These are phyloP conservation scores for Hypericum perforatum DNA, from an alignment of 345 rosid genomes.

Conservation along the genomic window DNA sequence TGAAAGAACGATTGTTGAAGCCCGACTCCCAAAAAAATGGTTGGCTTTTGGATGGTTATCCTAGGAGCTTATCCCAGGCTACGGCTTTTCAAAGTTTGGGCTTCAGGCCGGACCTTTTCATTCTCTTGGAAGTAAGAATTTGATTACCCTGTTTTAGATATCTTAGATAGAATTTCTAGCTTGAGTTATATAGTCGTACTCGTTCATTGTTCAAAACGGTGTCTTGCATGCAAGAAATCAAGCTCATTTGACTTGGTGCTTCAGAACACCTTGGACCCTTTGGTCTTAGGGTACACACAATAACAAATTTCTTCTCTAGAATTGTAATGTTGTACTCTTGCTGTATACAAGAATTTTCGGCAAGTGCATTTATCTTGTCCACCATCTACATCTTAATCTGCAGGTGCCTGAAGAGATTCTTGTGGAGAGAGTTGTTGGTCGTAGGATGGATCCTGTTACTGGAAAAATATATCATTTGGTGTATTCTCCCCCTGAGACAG, in stretches of 20 bases:
- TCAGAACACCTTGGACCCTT: too few species aligned
- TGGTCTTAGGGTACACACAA: too few species aligned
- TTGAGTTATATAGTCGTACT: too few species aligned
- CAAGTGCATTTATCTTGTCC: not conserved
- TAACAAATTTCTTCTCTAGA: too few species aligned
- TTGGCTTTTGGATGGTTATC: conserved; percentile 98
- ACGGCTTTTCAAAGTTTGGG: conserved; percentile 60
- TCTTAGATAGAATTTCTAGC: too few species aligned
- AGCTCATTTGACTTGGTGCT: too few species aligned
- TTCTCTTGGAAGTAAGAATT: conserved; percentile 62
- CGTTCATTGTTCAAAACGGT: too few species aligned
- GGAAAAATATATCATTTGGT: conserved; percentile 90
- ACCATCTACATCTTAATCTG: conserved; percentile 11
- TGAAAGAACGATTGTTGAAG: conserved; percentile 64
- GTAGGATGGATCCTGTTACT: conserved; percentile 86
- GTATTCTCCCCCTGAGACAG: conserved; percentile 81
- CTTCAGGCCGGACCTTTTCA: conserved; percentile 71
- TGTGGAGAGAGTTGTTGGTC: conserved; percentile 86
- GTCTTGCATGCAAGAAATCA: too few species aligned
- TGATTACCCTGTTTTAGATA: not conserved
- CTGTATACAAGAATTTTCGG: not conserved
- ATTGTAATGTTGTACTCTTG: not conserved
- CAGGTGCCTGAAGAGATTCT: conserved; percentile 89
- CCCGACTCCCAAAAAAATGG: conserved; percentile 70
- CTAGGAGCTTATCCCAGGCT: conserved; percentile 86